These are phyloP conservation scores for Domatiomyces catenatus DNA, from an alignment of 2,329 filamentous ascomycete species.

Conservation along the genomic window DNA sequence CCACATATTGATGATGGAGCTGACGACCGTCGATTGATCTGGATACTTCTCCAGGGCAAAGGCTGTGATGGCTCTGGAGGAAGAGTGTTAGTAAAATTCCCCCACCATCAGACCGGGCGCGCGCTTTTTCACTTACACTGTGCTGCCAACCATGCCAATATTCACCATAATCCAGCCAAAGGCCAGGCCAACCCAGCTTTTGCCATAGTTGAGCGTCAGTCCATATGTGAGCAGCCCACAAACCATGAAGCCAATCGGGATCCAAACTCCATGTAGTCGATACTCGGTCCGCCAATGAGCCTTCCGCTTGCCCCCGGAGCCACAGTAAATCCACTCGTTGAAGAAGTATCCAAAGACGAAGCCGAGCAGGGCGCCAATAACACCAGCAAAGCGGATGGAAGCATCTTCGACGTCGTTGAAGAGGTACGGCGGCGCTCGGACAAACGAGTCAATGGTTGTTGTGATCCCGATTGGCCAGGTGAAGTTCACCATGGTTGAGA, in stretches of 20 bases:
- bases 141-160: conserved; percentile 23
- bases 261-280: conserved; percentile 24
- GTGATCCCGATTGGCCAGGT: conserved; percentile 28
- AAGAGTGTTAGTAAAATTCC: background rate
- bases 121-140: conserved; percentile 16
- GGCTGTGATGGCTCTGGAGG: conserved; percentile 20
- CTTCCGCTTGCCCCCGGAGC: conserved; percentile 8
- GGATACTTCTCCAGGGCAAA: conserved; percentile 26
- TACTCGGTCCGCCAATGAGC: conserved; percentile 21
- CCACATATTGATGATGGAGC: conserved; percentile 26
- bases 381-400: conserved; percentile 24
- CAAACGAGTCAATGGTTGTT: conserved; percentile 22
- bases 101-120: background rate
- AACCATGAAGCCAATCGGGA: conserved; percentile 20
- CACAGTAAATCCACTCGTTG: conserved; percentile 22
- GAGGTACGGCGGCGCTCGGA: conserved; percentile 22
- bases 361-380: conserved; percentile 22
- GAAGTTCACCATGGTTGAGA: conserved; percentile 24
- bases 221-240: conserved; percentile 23
- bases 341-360: conserved; percentile 24
- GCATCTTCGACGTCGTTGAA: conserved; percentile 23
- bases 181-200: conserved; percentile 24
- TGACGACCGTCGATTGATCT: conserved; percentile 21
- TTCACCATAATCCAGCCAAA: conserved; percentile 27
- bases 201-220: conserved; percentile 22